Percentiles rank a stretch among this genome's conserved stretches.
phyloP scores from a whole-genome alignment of 139 green algal species.

The Bryopsis sp. region DNA sequence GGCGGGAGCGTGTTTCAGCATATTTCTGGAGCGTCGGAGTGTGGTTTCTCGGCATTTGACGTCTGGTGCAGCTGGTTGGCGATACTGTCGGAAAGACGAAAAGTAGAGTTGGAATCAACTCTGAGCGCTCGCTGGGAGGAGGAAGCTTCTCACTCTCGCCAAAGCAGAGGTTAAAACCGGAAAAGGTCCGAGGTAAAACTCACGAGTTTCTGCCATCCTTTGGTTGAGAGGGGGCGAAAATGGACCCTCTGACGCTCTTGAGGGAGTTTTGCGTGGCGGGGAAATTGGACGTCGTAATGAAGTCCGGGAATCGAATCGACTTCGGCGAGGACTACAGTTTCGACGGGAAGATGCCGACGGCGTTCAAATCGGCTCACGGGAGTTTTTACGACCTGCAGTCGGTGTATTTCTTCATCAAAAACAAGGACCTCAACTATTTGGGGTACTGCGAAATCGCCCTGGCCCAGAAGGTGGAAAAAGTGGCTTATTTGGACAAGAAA shows the following conservation, averaged over 20 bases:
- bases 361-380: neutral
- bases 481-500: slow-evolving; percentile 1
- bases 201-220: too few species aligned
- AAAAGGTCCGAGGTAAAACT: too few species aligned
- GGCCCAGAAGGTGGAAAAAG: slow-evolving; percentile 3
- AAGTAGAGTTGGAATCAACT: too few species aligned
- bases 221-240: neutral
- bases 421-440: neutral
- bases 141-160: too few species aligned
- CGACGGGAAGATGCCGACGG: neutral
- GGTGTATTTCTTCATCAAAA: slow-evolving; percentile 15
- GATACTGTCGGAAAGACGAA: too few species aligned
- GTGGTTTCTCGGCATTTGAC: too few species aligned
- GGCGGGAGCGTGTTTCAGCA: too few species aligned
- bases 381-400: slow-evolving; percentile 4
- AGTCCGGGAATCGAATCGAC: slow-evolving; percentile 2
- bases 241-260: slow-evolving; percentile 3
- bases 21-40: too few species aligned
- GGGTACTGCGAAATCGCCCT: slow-evolving; percentile 6
- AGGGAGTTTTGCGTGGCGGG: slow-evolving; percentile 1
- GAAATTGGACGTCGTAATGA: slow-evolving; percentile 4
- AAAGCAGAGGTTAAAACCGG: too few species aligned
- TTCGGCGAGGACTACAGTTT: slow-evolving; percentile 12
- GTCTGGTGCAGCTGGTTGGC: too few species aligned
- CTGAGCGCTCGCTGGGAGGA: too few species aligned